Evolutionary conservation across 495 filamentous ascomycete species (phyloP), one percentile per base, ranked within the genome.

Genomic region (Aspergillus bridgeri): DNA sequence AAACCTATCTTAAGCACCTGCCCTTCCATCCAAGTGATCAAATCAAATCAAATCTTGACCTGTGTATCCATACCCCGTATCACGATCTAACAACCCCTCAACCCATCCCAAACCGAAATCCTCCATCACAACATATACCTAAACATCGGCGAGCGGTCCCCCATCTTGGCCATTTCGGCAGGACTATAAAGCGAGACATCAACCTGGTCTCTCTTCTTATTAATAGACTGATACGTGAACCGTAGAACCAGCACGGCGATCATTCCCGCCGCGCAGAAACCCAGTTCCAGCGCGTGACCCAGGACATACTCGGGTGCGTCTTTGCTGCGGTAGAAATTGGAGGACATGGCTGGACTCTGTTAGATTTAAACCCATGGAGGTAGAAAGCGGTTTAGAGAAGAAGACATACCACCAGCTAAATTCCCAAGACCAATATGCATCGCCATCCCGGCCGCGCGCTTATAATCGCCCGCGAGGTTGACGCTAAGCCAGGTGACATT

Each of bases 361-460:
- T 29, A 54, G 38, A 22, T 44, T 18, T 18, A 20, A 20, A 3
- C 33, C 24, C 49, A 42, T 51, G 4, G 7, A n/a, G n/a, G 3
- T 20, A 27, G 21, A 13, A 7, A 27, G 11, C 3, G 25, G 25
- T 6, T 6, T 9, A 21, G 6, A 9, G 29, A 42, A 51, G 24
- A 42, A n/a, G 17, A 38, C 57, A 48, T 65, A 75, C 73, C 71
- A 27, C 89, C 89, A 19, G 83, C 86, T 4, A 92, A 70, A 57
- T 89, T 90, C 0, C 89, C 89, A 24, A 86, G 61, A 0, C 89
- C 87, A 56, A 93, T 91, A 33, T 89, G 85, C 3, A 91, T 72
- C 0, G 87, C 89, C 82, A 91, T 89, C 0, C 84, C 89, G 3
- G 83, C 84, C 7, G 83, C 81, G 1, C 89, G 77, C 68, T 92